Evolutionary conservation across 139 green algal genomes (phyloP).

Genomic region (Gonium pectorale): DNA sequence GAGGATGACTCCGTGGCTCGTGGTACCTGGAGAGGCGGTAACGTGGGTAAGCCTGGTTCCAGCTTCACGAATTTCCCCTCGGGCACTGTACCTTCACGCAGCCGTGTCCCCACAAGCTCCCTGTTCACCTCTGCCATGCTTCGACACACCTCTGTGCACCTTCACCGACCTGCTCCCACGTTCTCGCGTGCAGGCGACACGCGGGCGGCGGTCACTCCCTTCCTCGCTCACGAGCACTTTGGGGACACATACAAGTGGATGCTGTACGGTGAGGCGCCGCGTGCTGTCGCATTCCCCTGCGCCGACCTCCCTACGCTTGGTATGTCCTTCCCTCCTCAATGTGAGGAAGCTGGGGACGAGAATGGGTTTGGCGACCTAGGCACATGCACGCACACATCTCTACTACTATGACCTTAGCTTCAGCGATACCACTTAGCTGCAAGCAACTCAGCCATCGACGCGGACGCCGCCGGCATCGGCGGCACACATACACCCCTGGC

Average conservation of each 20-base stretch:
- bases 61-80: background rate
- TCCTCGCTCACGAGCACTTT: constrained; percentile 52
- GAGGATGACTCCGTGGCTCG: constrained; percentile 4
- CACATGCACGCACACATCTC: too few relatives aligned
- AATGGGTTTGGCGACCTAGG: too few relatives aligned
- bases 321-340: too few relatives aligned
- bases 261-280: constrained; percentile 59
- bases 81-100: background rate
- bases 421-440: too few relatives aligned
- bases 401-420: too few relatives aligned
- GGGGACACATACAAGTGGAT: constrained; percentile 59
- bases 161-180: background rate
- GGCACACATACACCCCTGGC: too few relatives aligned
- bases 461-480: too few relatives aligned
- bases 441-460: too few relatives aligned
- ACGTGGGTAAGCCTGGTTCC: background rate
- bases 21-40: constrained; percentile 13
- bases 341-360: too few relatives aligned
- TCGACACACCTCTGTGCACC: background rate
- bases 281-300: too few relatives aligned
- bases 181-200: constrained; percentile 38
- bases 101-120: background rate
- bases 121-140: background rate
- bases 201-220: constrained; percentile 41
- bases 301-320: too few relatives aligned